These are phyloP conservation scores for Rickenella mellea DNA, from an alignment of 768 basidiomycete genomes.

Conservation along the genomic window DNA sequence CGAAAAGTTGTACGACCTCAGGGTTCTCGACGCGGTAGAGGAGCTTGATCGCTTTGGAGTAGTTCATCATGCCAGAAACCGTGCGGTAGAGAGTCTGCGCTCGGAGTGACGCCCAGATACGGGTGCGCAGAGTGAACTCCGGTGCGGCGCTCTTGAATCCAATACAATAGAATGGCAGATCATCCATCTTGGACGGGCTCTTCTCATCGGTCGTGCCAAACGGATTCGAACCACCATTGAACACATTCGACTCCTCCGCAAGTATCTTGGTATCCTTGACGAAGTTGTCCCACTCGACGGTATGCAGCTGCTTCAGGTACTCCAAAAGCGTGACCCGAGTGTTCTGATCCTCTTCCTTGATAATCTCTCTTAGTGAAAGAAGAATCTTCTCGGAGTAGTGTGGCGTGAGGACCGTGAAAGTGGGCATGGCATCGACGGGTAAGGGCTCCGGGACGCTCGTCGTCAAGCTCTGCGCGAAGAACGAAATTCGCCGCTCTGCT, in stretches of 20 bases:
- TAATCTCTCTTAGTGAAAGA: conserved; percentile 93
- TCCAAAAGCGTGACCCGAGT: conserved; percentile 95
- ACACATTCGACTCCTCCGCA: conserved; percentile 88
- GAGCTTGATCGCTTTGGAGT: conserved; percentile 97
- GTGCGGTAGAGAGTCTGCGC: conserved; percentile 98
- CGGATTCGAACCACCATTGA: conserved; percentile 66
- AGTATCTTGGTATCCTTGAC: conserved; percentile 99
- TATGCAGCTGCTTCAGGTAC: conserved; percentile 97
- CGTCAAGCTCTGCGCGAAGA: conserved; percentile 96
- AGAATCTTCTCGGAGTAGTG: conserved; percentile 99
- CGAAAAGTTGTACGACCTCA: conserved; percentile 94
- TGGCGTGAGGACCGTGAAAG: conserved; percentile 95
- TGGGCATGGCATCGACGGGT: conserved; percentile 99
- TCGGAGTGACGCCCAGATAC: conserved; percentile 98
- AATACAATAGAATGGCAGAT: conserved; percentile 95
- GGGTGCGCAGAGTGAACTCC: conserved; percentile 95
- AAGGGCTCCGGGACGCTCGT: conserved; percentile 89
- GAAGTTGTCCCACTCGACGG: conserved; percentile 98
- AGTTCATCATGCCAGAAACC: conserved; percentile 99
- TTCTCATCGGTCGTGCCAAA: conserved; percentile 71
- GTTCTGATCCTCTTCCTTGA: conserved; percentile 95
- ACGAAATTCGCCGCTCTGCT: conserved; percentile 95
- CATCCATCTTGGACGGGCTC: conserved; percentile 73
- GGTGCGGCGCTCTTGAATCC: conserved; percentile 99
- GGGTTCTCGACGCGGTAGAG: conserved; percentile 99